Base-by-base conservation (phyloP, 306 rosid genomes). In the Castanopsis chinensis region DNA sequence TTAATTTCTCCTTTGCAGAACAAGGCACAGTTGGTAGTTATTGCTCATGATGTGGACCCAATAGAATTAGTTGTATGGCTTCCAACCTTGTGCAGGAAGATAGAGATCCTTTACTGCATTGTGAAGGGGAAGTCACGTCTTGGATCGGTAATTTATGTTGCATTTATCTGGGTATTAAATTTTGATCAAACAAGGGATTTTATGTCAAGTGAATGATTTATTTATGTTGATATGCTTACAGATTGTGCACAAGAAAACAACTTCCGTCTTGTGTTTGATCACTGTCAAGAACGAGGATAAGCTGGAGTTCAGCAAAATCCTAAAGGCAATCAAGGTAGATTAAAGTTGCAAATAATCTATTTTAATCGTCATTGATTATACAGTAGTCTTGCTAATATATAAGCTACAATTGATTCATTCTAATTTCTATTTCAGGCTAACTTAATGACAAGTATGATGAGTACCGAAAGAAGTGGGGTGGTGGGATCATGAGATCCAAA, bases 201-300 rank as follows among this genome's bases (percentile, higher is more conserved):
- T 49, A 41, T 52, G 25, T 33, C 6, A 9, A 45, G 0, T 69
- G 69, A 51, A 17, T 51, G 2, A 18, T 56, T 53, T 6, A 10
- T 59, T 28, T 13, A 30, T 49, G 8, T 41, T 37, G 6, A 13
- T 12, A 14, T 60, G 30, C 33, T 79, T 14, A 54, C 83, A 92
- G 93, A 78, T 92, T 56, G 92, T 92, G 61, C 97, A 92, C 72
- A 73, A 92, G 82, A 92, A 92, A 80, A 90, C 92, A 33, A 91
- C 97, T 0, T 75, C 93, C 0, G 93, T 80, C 58, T 81, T 92
- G 90, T 92, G 92, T 68, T 76, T 92, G 96, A 92, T 93, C 3
- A 90, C 93, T 0, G 93, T 92, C n/a, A 90, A 86, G 97, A 92
- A 90, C 28, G 97, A 92, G 81, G 97, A 92, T 69, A 92, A 91